Percentiles rank a stretch among this genome's conserved stretches.
Conservation (phyloP, 495 filamentous ascomycete genomes). For the Aspergillus kassunensis region DNA sequence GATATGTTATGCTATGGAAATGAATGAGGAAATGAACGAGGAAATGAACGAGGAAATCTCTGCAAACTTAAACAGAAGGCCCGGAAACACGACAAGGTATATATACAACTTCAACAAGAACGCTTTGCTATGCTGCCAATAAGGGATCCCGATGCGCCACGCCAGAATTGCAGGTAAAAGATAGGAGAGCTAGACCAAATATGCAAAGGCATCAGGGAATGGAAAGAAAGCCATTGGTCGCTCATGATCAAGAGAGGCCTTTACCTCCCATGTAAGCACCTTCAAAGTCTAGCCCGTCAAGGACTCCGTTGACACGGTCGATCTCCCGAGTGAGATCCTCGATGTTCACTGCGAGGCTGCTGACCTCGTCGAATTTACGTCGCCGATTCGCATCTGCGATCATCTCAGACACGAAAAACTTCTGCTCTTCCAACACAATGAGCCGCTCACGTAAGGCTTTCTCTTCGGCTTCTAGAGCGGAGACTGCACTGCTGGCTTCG, state of each 20-base stretch:
- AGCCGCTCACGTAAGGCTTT: slow-evolving; percentile 78
- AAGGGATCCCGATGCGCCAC: slow-evolving; percentile 8
- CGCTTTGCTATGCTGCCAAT: slow-evolving; percentile 17
- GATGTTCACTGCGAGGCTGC: slow-evolving; percentile 71
- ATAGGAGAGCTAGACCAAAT: neutral
- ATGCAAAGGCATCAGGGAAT: neutral
- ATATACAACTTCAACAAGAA: too few species aligned
- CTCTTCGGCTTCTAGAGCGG: slow-evolving; percentile 77
- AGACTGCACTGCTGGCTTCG: slow-evolving; percentile 61
- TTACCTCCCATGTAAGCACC: slow-evolving; percentile 40
- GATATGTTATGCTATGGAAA: neutral
- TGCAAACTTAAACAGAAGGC: neutral
- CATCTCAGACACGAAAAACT: slow-evolving; percentile 88
- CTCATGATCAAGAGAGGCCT: neutral
- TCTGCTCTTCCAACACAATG: slow-evolving; percentile 91
- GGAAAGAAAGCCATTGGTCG: neutral
- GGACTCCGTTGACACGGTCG: slow-evolving; percentile 55
- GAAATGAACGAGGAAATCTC: neutral
- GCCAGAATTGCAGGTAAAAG: neutral
- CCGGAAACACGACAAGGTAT: neutral
- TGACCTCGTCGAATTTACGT: slow-evolving; percentile 86
- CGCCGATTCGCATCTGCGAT: slow-evolving; percentile 74
- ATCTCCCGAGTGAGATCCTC: slow-evolving; percentile 85
- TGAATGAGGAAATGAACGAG: neutral
- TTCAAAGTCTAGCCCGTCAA: slow-evolving; percentile 49